A percentile compares a stretch with the other conserved stretches of the same genome.
These are phyloP conservation scores for Microascus cirrosus DNA, from an alignment of 2,329 filamentous ascomycete species.

Conservation along the genomic window DNA sequence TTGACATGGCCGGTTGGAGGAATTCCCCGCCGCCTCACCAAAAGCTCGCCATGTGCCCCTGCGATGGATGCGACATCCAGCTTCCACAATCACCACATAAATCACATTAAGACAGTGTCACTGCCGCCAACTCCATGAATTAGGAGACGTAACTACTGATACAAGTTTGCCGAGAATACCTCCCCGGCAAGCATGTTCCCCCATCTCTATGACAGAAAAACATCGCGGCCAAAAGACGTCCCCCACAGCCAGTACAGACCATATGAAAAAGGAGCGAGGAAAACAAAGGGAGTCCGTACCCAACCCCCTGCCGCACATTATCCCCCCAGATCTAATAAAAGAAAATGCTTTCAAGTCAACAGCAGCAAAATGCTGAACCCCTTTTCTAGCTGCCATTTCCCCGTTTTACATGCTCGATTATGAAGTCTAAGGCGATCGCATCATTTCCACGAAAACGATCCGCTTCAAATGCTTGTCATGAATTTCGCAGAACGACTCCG, in stretches of 20 bases:
- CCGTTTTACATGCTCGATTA: neutral
- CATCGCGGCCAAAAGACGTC: neutral
- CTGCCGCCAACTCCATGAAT: slow-evolving; percentile 5
- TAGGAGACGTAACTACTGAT: slow-evolving; percentile 5
- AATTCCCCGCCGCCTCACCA: neutral
- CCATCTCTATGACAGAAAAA: slow-evolving; percentile 3
- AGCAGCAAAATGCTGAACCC: neutral
- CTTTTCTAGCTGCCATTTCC: neutral
- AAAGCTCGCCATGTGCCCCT: neutral
- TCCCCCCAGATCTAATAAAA: neutral
- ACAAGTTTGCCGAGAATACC: slow-evolving; percentile 3
- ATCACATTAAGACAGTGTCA: neutral
- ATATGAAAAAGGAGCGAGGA: neutral
- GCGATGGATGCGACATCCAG: neutral
- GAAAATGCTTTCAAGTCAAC: neutral
- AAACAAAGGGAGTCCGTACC: neutral
- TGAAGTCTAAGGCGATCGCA: neutral
- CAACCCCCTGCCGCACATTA: neutral
- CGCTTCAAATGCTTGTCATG: neutral
- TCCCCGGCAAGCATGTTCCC: slow-evolving; percentile 4
- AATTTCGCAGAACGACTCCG: neutral
- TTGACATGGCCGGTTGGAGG: too few relatives aligned
- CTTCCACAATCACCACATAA: neutral
- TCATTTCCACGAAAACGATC: neutral
- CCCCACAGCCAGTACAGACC: neutral